Percentiles rank a stretch among this genome's conserved stretches.
These are phyloP conservation scores for Paulownia fortunei DNA, from an alignment of 257 asterid species.

Conservation along the genomic window DNA sequence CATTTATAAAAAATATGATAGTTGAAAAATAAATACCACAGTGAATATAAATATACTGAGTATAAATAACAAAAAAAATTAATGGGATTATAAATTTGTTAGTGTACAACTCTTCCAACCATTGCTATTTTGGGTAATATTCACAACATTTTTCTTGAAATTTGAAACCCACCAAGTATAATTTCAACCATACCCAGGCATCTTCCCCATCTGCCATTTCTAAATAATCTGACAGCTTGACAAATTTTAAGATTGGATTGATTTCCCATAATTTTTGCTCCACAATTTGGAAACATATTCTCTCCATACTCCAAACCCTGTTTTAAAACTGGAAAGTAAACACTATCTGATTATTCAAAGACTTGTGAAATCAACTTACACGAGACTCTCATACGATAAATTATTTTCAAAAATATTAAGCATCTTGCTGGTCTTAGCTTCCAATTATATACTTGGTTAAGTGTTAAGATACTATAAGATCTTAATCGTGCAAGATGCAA, in stretches of 20 bases:
- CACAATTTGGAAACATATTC: not conserved
- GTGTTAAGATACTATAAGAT: not conserved
- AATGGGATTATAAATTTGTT: too few species aligned
- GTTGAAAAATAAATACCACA: too few species aligned
- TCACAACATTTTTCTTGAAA: too few species aligned
- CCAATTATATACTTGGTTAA: not conserved
- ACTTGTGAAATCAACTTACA: not conserved
- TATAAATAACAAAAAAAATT: too few species aligned
- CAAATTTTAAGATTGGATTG: not conserved
- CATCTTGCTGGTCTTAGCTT: not conserved
- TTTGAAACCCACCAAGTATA: too few species aligned
- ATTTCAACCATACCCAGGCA: too few species aligned
- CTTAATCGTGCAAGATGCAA: slow-evolving; percentile 21
- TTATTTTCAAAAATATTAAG: not conserved
- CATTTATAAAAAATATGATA: too few species aligned
- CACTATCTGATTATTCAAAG: not conserved
- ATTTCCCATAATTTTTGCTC: not conserved
- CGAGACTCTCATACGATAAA: too few species aligned
- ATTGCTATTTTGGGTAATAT: too few species aligned
- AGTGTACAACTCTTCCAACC: too few species aligned
- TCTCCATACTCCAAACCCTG: not conserved
- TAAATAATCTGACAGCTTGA: not conserved
- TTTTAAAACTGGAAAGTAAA: not conserved
- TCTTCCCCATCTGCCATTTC: not conserved
- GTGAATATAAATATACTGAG: too few species aligned